A percentile compares a stretch with the other conserved stretches of the same genome.
Evolutionary conservation across 2,329 filamentous ascomycete species (phyloP).

Genomic region (Aspergillus persii): DNA sequence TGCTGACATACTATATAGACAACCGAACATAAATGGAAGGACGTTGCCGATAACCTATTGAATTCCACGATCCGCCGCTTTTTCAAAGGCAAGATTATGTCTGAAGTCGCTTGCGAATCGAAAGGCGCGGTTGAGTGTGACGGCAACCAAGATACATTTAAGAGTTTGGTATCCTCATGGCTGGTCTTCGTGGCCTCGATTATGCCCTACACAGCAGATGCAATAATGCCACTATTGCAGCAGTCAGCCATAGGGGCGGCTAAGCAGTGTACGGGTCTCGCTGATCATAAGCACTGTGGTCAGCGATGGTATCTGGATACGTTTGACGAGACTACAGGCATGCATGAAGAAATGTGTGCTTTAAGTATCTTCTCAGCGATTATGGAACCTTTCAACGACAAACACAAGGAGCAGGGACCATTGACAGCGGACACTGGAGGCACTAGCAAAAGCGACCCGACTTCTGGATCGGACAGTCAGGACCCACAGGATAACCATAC

Average conservation of each 20-base stretch:
- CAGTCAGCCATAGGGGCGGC: constrained; percentile 61
- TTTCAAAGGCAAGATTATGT: constrained; percentile 59
- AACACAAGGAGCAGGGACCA: constrained; percentile 33
- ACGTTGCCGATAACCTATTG: constrained; percentile 57
- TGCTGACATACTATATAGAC: constrained; percentile 27
- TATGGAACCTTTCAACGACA: constrained; percentile 23
- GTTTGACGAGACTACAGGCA: constrained; percentile 35
- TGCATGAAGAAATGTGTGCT: constrained; percentile 45
- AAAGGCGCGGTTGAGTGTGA: constrained; percentile 55
- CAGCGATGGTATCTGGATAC: constrained; percentile 40
- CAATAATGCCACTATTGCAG: constrained; percentile 58
- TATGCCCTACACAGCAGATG: constrained; percentile 56
- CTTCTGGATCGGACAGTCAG: constrained; percentile 32
- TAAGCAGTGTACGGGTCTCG: constrained; percentile 61
- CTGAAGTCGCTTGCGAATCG: constrained; percentile 67
- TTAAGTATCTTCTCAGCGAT: constrained; percentile 35
- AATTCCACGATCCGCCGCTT: constrained; percentile 48
- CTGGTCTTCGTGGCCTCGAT: constrained; percentile 61
- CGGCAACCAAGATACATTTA: constrained; percentile 70
- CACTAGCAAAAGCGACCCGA: constrained; percentile 51
- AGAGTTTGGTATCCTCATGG: constrained; percentile 69
- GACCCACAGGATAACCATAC: no score
- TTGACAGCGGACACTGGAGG: constrained; percentile 55
- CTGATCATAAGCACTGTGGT: constrained; percentile 54
- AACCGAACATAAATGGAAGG: constrained; percentile 53